Evolutionary conservation across 2,329 filamentous ascomycete species (phyloP), one percentile per base, ranked within the genome.

Genomic region (Endoconidiophora polonica): DNA sequence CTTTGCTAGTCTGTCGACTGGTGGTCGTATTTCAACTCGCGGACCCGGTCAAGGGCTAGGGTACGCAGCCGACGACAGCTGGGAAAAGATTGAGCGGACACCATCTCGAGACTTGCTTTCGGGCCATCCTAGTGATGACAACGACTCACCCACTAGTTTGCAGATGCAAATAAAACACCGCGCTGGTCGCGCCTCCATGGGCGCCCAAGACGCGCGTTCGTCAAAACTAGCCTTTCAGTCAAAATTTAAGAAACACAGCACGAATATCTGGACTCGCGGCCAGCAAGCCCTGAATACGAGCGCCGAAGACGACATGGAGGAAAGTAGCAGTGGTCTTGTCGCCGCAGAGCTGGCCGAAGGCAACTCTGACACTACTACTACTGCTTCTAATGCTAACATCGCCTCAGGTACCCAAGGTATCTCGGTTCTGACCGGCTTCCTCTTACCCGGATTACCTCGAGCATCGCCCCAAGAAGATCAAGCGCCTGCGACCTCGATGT

Each of bases 31-130:
- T 33, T 33, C 29, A 3, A 33, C 29, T 5, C 43, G 43, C 23
- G 41, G 48, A 1, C 48, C 41, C 10, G 48, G 48, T 5, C 22
- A 44, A 4, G 48, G 40, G 26, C 33, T 52, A 14, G 41, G 50
- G 10, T 49, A 52, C 26, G 46, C 46, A n/a, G 37, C 43, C 3
- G 50, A 52, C 26, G 50, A 52, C 37, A 12, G 23, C n/a, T 52
- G 50, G 50, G 40, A 46, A 12, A 33, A 33, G 29, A 33, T 33
- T 33, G 29, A 33, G 29, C 29, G 29, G 12, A 33, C 7, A 33
- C 29, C 29, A 33, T 10, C 29, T 33, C 29, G 29, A 33, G 29
- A 33, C 29, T 33, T 33, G 29, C 29, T 33, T 33, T 33, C 29
- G 12, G 12, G 3, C 12, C 29, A 33, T 33, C 29, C 29, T 33